Conservation (phyloP, 2,329 filamentous ascomycete genomes). For the Fusarium hainanense region DNA sequence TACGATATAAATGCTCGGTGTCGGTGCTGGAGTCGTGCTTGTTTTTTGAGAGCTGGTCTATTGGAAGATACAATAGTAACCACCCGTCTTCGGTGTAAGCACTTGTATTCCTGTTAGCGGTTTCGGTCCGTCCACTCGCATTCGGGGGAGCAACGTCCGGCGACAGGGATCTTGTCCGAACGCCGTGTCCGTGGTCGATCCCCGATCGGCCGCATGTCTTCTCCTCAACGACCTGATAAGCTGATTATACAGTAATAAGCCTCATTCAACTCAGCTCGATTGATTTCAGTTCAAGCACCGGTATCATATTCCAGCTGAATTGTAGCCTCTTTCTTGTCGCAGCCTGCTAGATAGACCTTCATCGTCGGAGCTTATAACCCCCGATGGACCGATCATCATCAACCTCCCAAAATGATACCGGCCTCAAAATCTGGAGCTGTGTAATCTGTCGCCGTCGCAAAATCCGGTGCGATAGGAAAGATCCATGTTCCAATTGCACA, state of each 20-base stretch:
- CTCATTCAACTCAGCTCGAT: background rate
- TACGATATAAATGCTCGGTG: background rate
- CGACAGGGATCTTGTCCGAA: constrained; percentile 42
- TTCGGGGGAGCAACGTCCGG: constrained; percentile 8
- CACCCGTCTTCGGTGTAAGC: rapidly evolving
- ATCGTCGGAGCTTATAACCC: constrained; percentile 25
- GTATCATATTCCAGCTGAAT: background rate
- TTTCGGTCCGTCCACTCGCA: background rate
- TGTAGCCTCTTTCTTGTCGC: background rate
- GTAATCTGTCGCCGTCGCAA: constrained; percentile 49
- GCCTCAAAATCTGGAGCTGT: constrained; percentile 49
- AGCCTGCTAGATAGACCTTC: background rate
- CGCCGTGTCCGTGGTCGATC: constrained; percentile 46
- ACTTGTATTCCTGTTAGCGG: constrained; percentile 25
- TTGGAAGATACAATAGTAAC: background rate
- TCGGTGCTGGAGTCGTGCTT: constrained; percentile 1
- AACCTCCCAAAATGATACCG: constrained; percentile 11
- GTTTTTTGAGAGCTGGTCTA: background rate
- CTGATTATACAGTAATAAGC: background rate
- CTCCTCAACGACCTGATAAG: background rate
- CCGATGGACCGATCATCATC: constrained; percentile 33
- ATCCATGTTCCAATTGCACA: constrained; percentile 47
- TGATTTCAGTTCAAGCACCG: background rate
- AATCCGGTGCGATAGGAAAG: constrained; percentile 46
- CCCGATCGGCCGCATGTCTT: constrained; percentile 18